Conservation (phyloP, 1,139 yeast genomes). For the Protomyces macrosporus region DNA sequence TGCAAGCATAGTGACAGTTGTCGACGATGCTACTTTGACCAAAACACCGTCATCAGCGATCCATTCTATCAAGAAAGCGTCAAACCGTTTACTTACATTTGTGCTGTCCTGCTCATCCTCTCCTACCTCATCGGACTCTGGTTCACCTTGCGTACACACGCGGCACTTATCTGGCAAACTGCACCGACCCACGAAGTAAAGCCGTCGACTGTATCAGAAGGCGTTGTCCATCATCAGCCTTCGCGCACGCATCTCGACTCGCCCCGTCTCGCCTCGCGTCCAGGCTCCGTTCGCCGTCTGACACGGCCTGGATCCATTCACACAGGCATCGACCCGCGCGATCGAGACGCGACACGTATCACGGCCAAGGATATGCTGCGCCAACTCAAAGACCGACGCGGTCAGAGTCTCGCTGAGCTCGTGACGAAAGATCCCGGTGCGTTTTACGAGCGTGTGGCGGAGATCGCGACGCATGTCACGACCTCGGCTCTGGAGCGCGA, state of each 20-base stretch:
- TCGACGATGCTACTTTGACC: slow-evolving; percentile 69
- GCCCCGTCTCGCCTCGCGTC: background rate
- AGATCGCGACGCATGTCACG: slow-evolving; percentile 23
- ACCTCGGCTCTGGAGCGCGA: slow-evolving; percentile 24
- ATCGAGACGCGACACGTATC: background rate
- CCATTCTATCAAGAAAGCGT: slow-evolving; percentile 58
- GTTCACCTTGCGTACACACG: slow-evolving; percentile 93
- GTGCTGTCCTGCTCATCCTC: slow-evolving; percentile 72
- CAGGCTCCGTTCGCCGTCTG: background rate
- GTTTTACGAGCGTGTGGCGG: slow-evolving; percentile 24
- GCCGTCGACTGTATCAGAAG: background rate
- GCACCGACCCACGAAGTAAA: slow-evolving; percentile 44
- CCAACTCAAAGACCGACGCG: slow-evolving; percentile 5
- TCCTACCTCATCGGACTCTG: slow-evolving; percentile 87
- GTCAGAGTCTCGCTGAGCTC: slow-evolving; percentile 3
- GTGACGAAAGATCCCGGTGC: slow-evolving; percentile 1
- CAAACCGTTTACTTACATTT: slow-evolving; percentile 74
- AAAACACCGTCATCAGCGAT: slow-evolving; percentile 62
- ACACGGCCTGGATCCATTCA: background rate
- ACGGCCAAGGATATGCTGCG: slow-evolving; percentile 8
- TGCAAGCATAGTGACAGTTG: slow-evolving; percentile 48
- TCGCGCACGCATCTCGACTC: background rate
- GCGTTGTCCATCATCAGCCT: background rate
- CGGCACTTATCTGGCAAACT: slow-evolving; percentile 85
- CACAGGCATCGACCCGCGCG: background rate